Conservation (phyloP, 176 grass and related monocot species). For the Tuctoria greenei region DNA sequence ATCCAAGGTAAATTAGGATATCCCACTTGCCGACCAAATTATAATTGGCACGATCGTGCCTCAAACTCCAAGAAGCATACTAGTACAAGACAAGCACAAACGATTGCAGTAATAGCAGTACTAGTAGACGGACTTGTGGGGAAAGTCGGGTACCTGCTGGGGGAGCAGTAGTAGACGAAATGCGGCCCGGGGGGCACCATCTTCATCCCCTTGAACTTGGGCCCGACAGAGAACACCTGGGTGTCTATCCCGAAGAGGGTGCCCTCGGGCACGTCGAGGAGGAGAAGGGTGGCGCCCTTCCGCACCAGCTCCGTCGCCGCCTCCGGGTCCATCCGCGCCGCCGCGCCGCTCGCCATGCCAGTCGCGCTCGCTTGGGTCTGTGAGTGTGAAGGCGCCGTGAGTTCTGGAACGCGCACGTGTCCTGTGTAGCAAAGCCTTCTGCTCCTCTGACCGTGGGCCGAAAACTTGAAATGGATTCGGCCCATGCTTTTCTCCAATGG, state of each 20-base stretch:
- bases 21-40: not conserved
- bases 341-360: conserved; percentile 28
- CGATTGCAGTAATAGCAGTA: not conserved
- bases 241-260: conserved; percentile 79
- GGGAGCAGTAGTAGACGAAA: conserved; percentile 74
- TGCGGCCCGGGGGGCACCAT: conserved; percentile 81
- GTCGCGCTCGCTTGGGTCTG: not conserved
- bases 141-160: conserved; percentile 54
- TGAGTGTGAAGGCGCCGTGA: not conserved
- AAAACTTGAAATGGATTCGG: not conserved
- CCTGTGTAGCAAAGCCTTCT: not conserved
- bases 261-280: conserved; percentile 78
- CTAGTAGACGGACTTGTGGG: not conserved
- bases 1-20: not conserved
- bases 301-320: conserved; percentile 66
- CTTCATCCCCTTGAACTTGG: conserved; percentile 87
- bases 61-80: not conserved
- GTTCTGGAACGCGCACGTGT: conserved; percentile 21
- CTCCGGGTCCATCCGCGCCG: conserved; percentile 55
- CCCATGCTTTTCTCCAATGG: no score
- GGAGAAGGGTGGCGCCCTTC: conserved; percentile 68
- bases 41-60: not conserved
- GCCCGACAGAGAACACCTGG: conserved; percentile 78
- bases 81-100: not conserved
- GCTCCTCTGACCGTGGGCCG: not conserved